A percentile compares a stretch with the other conserved stretches of the same genome.
These are phyloP conservation scores for Lobosporangium transversale DNA, from an alignment of 192 early-diverging fungal species.

Conservation along the genomic window DNA sequence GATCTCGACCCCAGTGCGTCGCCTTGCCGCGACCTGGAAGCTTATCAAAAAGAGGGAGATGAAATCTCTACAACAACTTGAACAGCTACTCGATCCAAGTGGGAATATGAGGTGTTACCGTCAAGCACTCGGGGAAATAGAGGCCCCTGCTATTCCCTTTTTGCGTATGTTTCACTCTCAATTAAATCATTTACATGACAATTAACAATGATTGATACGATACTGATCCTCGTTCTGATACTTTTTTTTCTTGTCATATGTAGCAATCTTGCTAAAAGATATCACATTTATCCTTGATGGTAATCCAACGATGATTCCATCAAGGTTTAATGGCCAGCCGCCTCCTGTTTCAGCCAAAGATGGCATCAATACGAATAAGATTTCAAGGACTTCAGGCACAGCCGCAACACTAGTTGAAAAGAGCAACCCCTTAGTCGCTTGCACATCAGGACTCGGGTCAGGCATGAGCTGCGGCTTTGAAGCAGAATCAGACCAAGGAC, in stretches of 20 bases:
- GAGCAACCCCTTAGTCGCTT: neutral
- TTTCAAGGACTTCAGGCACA: neutral
- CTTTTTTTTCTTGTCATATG: neutral
- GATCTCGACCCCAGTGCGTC: constrained; percentile 62
- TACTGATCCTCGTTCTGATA: no score
- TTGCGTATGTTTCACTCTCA: constrained; percentile 57
- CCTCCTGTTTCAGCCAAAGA: constrained; percentile 1
- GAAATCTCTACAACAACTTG: constrained; percentile 57
- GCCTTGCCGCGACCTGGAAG: constrained; percentile 68
- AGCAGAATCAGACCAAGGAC: neutral
- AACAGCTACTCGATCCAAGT: constrained; percentile 67
- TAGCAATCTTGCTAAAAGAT: constrained; percentile 75
- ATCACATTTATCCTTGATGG: constrained; percentile 79
- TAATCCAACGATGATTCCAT: constrained; percentile 58
- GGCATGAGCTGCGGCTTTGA: neutral
- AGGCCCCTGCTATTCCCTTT: constrained; percentile 65
- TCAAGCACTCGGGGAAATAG: constrained; percentile 58
- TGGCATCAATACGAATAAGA: neutral
- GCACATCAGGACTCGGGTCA: neutral
- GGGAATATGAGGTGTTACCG: constrained; percentile 76
- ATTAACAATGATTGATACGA: no score
- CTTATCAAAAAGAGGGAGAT: constrained; percentile 58
- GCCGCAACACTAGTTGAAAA: neutral
- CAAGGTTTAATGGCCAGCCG: constrained; percentile 5
- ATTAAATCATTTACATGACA: no score